Evolutionary conservation across 208 protist genomes (phyloP).

Genomic region (Borovskyia barvae): DNA sequence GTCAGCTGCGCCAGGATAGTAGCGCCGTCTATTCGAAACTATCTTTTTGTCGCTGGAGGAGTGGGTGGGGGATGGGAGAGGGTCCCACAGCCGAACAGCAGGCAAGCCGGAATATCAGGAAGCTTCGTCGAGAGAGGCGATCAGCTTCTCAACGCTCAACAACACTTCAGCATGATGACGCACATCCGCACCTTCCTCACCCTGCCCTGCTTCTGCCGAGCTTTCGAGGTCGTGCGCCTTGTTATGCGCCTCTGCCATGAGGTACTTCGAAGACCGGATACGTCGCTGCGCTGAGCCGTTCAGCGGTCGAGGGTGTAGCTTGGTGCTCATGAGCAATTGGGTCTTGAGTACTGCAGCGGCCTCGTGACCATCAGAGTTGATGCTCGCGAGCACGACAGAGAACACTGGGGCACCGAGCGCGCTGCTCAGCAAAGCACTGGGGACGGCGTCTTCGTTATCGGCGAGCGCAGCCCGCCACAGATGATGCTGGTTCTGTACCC

Average conservation of each 20-base stretch:
- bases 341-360: constrained; percentile 8
- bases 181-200: constrained; percentile 6
- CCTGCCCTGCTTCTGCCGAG: constrained; percentile 9
- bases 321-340: constrained; percentile 16
- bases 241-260: constrained; percentile 2
- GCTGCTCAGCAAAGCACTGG: constrained; percentile 9
- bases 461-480: constrained; percentile 17
- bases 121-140: not conserved
- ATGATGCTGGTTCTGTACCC: constrained; percentile 4
- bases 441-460: constrained; percentile 3
- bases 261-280: constrained; percentile 11
- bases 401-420: constrained; percentile 22
- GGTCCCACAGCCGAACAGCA: no score
- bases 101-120: no score
- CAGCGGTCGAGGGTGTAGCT: constrained; percentile 16
- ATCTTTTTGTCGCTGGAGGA: no score
- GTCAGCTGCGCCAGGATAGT: no score
- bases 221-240: not conserved
- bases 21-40: no score
- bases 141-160: constrained; percentile 3
- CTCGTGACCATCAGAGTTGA: constrained; percentile 19
- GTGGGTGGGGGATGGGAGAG: no score
- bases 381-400: constrained; percentile 24
- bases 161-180: constrained; percentile 8
- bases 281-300: constrained; percentile 25